Conservation (phyloP, 441 rosid species). For the Breynia disticha region DNA sequence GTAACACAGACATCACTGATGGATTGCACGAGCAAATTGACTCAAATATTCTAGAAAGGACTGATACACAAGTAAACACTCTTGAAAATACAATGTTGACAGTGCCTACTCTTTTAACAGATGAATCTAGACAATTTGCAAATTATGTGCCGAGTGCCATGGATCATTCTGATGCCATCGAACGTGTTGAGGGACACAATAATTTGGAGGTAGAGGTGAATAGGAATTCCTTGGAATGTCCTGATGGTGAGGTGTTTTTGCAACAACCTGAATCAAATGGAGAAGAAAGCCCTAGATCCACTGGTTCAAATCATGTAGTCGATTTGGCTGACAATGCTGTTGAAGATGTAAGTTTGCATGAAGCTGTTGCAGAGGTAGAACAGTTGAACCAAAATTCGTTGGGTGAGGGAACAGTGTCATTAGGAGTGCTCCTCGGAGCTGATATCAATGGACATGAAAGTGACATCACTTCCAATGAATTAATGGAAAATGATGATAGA, state of each 20-base stretch:
- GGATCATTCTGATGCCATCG: conserved; percentile 23
- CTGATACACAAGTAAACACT: conserved; percentile 25
- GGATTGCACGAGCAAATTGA: conserved; percentile 28
- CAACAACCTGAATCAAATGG: conserved; percentile 23
- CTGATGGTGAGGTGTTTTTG: conserved; percentile 23
- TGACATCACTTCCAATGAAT: conserved; percentile 29
- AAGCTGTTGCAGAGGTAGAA: conserved; percentile 27
- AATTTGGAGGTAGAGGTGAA: conserved; percentile 23
- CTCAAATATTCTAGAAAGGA: conserved; percentile 26
- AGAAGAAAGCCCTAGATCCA: conserved; percentile 18
- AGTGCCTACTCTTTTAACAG: conserved; percentile 31
- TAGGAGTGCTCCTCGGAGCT: conserved; percentile 29
- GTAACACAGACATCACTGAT: conserved; percentile 24
- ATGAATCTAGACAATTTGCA: conserved; percentile 34
- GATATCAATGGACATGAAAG: conserved; percentile 23
- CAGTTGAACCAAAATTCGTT: conserved; percentile 30
- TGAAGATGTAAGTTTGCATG: conserved; percentile 23
- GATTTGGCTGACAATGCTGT: conserved; percentile 23
- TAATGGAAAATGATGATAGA: conserved; percentile 33
- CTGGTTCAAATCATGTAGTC: conserved; percentile 15
- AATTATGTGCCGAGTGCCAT: conserved; percentile 29
- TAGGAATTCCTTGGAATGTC: conserved; percentile 19
- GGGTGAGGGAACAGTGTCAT: conserved; percentile 32
- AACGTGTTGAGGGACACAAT: conserved; percentile 27
- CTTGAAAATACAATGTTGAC: conserved; percentile 25